These are phyloP conservation scores for Ormosia emarginata DNA, from an alignment of 306 rosid species.

Conservation along the genomic window DNA sequence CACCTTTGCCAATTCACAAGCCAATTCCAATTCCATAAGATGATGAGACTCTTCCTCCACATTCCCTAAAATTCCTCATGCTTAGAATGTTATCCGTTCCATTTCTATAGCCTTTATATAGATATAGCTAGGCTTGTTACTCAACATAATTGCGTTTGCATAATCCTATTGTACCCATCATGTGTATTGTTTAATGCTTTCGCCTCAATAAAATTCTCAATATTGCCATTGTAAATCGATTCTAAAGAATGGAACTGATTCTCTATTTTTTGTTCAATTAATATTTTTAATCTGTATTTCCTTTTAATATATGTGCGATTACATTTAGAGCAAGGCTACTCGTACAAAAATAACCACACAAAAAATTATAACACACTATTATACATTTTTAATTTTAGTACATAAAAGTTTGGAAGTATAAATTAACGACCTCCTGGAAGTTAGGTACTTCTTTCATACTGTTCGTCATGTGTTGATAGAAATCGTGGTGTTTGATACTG, in stretches of 20 bases:
- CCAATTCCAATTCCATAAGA: slow-evolving; percentile 4
- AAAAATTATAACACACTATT: too few relatives aligned
- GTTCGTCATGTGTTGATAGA: too few relatives aligned
- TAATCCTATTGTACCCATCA: not conserved
- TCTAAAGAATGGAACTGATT: not conserved
- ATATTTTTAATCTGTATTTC: not conserved
- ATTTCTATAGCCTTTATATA: not conserved
- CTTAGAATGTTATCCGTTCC: not conserved
- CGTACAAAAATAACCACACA: too few relatives aligned
- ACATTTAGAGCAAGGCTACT: not conserved
- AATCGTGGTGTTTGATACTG: too few relatives aligned
- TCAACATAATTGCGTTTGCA: not conserved
- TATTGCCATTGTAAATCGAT: not conserved
- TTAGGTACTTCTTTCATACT: too few relatives aligned
- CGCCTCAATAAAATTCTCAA: not conserved
- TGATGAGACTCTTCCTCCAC: not conserved
- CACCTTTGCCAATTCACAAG: slow-evolving; percentile 18
- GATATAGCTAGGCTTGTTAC: not conserved
- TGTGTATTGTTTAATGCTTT: not conserved
- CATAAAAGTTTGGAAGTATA: too few relatives aligned
- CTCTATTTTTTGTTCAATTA: not conserved
- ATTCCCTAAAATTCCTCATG: not conserved
- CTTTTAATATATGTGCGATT: not conserved
- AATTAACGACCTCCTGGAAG: too few relatives aligned
- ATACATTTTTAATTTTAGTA: too few relatives aligned